These are phyloP conservation scores for Penicillium robsamsonii DNA, from an alignment of 495 filamentous ascomycete genomes.

Conservation along the genomic window DNA sequence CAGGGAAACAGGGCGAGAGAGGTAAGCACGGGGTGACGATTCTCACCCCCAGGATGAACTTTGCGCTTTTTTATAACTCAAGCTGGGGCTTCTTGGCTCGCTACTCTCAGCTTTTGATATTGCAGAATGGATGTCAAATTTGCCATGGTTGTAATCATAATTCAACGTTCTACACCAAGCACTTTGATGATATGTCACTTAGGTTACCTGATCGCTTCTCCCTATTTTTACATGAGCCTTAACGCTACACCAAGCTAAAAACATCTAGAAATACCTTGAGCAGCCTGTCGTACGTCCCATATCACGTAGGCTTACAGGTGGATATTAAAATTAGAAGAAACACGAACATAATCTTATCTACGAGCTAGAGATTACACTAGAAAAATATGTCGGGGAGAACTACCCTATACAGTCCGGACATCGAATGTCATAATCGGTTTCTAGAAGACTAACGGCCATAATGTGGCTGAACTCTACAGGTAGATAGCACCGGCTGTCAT, in stretches of 20 bases:
- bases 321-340: constrained; percentile 18
- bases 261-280: constrained; percentile 4
- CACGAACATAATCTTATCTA: constrained; percentile 12
- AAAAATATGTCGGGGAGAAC: constrained; percentile 13
- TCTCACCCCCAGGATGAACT: background rate
- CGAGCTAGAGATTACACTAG: constrained; percentile 16
- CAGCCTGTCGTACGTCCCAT: constrained; percentile 13
- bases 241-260: background rate
- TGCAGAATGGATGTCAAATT: too few relatives aligned
- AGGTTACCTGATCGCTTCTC: too few relatives aligned
- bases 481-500: background rate
- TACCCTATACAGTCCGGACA: background rate
- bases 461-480: background rate
- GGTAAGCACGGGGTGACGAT: background rate
- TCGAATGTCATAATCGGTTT: background rate
- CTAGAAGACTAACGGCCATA: background rate
- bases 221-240: too few relatives aligned
- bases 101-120: too few relatives aligned
- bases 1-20: background rate
- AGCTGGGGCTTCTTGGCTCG: too few relatives aligned
- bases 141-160: too few relatives aligned
- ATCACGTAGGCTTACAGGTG: constrained; percentile 20
- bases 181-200: too few relatives aligned
- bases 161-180: too few relatives aligned
- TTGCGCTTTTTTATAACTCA: too few relatives aligned